Percentiles rank a stretch among this genome's conserved stretches.
Conservation (phyloP, 768 basidiomycete species). For the Russula olivacea region DNA sequence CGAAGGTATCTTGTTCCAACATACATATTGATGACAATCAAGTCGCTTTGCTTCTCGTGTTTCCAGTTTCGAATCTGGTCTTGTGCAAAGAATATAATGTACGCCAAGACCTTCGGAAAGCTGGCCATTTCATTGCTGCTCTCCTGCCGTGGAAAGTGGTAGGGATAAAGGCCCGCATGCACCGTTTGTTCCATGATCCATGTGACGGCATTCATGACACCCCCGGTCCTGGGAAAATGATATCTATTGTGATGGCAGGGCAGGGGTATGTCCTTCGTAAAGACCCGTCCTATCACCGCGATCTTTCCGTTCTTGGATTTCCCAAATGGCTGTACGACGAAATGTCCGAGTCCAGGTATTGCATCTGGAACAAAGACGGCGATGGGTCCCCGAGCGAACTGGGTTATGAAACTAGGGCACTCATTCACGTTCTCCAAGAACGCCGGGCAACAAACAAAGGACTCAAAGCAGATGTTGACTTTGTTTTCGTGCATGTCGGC, state of each 20-base stretch:
- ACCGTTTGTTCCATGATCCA: conserved; percentile 10
- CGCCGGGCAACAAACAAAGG: conserved; percentile 16
- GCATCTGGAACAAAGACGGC: conserved; percentile 21
- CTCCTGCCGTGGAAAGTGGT: conserved; percentile 46
- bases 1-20: conserved; percentile 35
- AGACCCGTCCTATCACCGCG: conserved; percentile 19
- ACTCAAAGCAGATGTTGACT: conserved; percentile 35
- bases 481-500: conserved; percentile 64
- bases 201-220: conserved; percentile 7
- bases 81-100: conserved; percentile 40
- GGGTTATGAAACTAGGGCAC: conserved; percentile 13
- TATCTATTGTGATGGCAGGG: background rate
- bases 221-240: background rate
- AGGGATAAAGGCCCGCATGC: conserved; percentile 31
- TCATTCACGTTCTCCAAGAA: conserved; percentile 13
- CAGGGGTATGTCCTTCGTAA: conserved; percentile 7
- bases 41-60: conserved; percentile 53
- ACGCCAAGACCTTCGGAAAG: conserved; percentile 33
- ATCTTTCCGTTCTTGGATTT: conserved; percentile 17
- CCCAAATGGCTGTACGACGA: conserved; percentile 21
- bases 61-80: conserved; percentile 36
- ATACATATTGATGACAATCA: conserved; percentile 42
- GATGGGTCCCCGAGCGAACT: conserved; percentile 10
- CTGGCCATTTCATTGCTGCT: conserved; percentile 36
- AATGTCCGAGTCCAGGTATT: conserved; percentile 11